Evolutionary conservation across 2,329 filamentous ascomycete species (phyloP).

Genomic region (Penicillium rolfsii): DNA sequence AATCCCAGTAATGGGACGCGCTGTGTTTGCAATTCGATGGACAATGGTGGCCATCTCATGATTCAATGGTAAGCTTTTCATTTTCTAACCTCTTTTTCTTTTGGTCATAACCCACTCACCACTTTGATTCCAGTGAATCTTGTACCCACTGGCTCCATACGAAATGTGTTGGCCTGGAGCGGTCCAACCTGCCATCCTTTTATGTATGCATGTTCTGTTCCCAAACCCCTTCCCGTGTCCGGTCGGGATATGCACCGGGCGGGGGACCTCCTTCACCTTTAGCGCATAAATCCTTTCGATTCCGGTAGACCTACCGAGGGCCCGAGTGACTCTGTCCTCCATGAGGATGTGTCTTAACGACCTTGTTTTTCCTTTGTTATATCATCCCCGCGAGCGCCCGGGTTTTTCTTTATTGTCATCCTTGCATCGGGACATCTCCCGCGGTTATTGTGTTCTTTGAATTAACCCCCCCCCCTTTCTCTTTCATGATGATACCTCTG

Average conservation of each 20-base stretch:
- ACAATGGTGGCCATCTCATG: slow-evolving; percentile 60
- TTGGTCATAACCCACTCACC: background rate
- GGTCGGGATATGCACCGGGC: slow-evolving; percentile 37
- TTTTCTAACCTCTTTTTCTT: no score
- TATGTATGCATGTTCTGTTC: slow-evolving; percentile 59
- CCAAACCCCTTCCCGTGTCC: slow-evolving; percentile 46
- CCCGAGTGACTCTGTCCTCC: background rate
- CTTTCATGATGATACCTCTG: slow-evolving; percentile 24
- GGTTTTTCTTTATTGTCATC: slow-evolving; percentile 5
- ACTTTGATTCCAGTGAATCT: slow-evolving; percentile 51
- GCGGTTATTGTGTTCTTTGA: slow-evolving; percentile 14
- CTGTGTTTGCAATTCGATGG: slow-evolving; percentile 60
- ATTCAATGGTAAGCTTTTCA: slow-evolving; percentile 56
- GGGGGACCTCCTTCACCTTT: slow-evolving; percentile 45
- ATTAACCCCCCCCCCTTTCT: slow-evolving; percentile 9
- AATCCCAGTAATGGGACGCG: slow-evolving; percentile 58
- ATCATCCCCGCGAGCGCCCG: slow-evolving; percentile 11
- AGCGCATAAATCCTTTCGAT: slow-evolving; percentile 48
- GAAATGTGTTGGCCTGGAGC: slow-evolving; percentile 59
- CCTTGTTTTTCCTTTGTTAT: slow-evolving; percentile 24
- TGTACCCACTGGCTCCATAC: slow-evolving; percentile 67
- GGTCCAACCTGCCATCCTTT: slow-evolving; percentile 50
- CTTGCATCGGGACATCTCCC: slow-evolving; percentile 25
- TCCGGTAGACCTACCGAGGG: slow-evolving; percentile 31
- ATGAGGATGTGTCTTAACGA: slow-evolving; percentile 18